Evolutionary conservation across 2,329 filamentous ascomycete genomes (phyloP), one percentile per base, ranked within the genome.

Genomic region (Xylariaceae sp.): DNA sequence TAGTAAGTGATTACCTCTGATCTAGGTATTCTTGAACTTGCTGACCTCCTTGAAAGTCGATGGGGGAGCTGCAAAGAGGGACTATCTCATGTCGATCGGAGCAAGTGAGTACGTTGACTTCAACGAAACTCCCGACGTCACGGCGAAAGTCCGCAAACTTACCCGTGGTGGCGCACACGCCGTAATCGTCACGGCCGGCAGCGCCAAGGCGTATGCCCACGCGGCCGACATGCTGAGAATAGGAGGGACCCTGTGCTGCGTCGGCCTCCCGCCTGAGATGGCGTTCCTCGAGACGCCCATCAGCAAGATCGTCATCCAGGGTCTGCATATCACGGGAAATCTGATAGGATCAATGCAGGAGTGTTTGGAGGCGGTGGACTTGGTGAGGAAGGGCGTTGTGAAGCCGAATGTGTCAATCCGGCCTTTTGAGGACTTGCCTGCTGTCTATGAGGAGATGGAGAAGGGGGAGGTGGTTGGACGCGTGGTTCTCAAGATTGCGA

Each of bases 261-360:
- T 77, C 1, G 77, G 76, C 1, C 78, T 78, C 53, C 76, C 76
- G 72, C 72, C 13, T 72, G 73, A 18, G 65, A 59, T 51, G 34
- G 71, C 18, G 69, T 69, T 66, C 53, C 67, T 79, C 50, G 71
- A 76, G 57, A 78, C 73, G 2, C 74, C 73, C 2, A 74, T 79
- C 50, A 72, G 72, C 34, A 72, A 73, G 0, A 78, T 79, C 56
- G 75, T 78, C 30, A 78, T 79, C 64, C 77, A 74, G 64, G 75
- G 77, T 1, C 60, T 79, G 35, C 73, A 66, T 55, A 74, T 78
- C 51, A 73, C 71, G 2, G 76, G 76, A 1, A 79, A 77, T 53
- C 65, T 79, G 44, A 73, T 78, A 3, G 76, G 76, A 0, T 77
- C 73, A 4, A 62, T 78, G 62, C 75, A 75, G 60, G 77, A 79